Conservation (phyloP, 495 filamentous ascomycete species). For the Penicillium longicatenatum region DNA sequence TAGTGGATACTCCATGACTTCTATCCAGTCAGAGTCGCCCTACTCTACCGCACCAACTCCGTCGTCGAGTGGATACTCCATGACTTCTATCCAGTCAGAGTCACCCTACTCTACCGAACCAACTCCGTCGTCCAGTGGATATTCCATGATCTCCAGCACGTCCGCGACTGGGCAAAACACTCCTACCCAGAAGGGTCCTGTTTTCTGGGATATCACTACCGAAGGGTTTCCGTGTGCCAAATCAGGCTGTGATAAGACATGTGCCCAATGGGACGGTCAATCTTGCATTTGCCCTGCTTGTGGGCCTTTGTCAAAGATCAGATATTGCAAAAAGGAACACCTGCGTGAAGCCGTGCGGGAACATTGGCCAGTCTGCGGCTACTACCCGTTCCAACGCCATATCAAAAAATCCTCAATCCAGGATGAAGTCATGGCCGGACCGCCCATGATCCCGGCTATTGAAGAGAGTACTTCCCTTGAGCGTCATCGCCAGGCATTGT, state of each 20-base stretch:
- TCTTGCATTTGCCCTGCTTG: conserved; percentile 45
- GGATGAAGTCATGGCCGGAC: conserved; percentile 11
- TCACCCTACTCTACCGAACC: too few relatives aligned
- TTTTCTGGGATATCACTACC: too few relatives aligned
- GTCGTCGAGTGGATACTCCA: too few relatives aligned
- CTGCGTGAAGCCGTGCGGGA: conserved; percentile 33
- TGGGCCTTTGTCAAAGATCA: conserved; percentile 41
- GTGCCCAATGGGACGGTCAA: conserved; percentile 48
- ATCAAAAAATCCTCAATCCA: conserved; percentile 25
- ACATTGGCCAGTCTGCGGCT: conserved; percentile 40
- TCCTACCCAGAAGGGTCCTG: too few relatives aligned
- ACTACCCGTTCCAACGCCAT: conserved; percentile 17
- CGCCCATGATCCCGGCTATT: conserved; percentile 31
- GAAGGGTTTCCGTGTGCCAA: conserved; percentile 23
- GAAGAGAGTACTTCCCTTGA: conserved; percentile 36
- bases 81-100: too few relatives aligned
- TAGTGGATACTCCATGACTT: too few relatives aligned
- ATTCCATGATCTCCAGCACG: too few relatives aligned
- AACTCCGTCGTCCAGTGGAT: too few relatives aligned
- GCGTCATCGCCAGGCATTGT: conserved; percentile 39
- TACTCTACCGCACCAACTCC: too few relatives aligned
- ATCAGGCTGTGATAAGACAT: conserved; percentile 44
- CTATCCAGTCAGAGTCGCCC: too few relatives aligned
- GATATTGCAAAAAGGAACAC: conserved; percentile 46
- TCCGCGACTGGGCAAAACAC: too few relatives aligned